Conservation (phyloP, 2,329 filamentous ascomycete species). For the Diaporthe australafricana region DNA sequence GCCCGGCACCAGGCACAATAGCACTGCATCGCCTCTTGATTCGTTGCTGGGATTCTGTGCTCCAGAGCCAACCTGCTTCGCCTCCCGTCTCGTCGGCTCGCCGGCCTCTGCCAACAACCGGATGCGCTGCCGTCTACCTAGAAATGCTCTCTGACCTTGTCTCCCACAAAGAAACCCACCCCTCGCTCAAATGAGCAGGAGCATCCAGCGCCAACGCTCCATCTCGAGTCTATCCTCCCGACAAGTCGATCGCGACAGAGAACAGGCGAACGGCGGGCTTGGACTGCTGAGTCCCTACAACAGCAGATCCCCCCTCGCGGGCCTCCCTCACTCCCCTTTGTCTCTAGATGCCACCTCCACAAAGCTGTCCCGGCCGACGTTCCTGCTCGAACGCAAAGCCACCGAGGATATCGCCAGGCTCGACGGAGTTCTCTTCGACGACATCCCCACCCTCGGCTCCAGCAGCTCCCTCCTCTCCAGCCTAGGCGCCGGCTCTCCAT, state of each 20-base stretch:
- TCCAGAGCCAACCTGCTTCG: slow-evolving; percentile 18
- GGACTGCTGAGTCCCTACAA: slow-evolving; percentile 38
- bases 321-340: slow-evolving; percentile 33
- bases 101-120: slow-evolving; percentile 16
- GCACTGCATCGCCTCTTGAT: slow-evolving; percentile 11
- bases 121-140: slow-evolving; percentile 5
- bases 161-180: slow-evolving; percentile 25
- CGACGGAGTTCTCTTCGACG: slow-evolving; percentile 40
- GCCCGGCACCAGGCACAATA: background rate
- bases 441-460: slow-evolving; percentile 39
- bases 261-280: slow-evolving; percentile 34
- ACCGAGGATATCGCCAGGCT: slow-evolving; percentile 38
- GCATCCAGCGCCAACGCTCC: slow-evolving; percentile 38
- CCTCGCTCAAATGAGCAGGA: slow-evolving; percentile 38
- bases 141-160: slow-evolving; percentile 25
- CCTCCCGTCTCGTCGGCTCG: slow-evolving; percentile 18
- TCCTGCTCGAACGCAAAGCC: slow-evolving; percentile 32
- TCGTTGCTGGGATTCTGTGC: background rate
- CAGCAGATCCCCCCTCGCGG: slow-evolving; percentile 37
- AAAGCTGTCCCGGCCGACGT: slow-evolving; percentile 33
- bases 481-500: slow-evolving; percentile 34
- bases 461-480: slow-evolving; percentile 38
- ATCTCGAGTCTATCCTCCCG: slow-evolving; percentile 38
- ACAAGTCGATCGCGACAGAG: slow-evolving; percentile 35
- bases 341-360: slow-evolving; percentile 35